Base-by-base conservation (phyloP, 768 basidiomycete species). In the Podaxis rugospora region DNA sequence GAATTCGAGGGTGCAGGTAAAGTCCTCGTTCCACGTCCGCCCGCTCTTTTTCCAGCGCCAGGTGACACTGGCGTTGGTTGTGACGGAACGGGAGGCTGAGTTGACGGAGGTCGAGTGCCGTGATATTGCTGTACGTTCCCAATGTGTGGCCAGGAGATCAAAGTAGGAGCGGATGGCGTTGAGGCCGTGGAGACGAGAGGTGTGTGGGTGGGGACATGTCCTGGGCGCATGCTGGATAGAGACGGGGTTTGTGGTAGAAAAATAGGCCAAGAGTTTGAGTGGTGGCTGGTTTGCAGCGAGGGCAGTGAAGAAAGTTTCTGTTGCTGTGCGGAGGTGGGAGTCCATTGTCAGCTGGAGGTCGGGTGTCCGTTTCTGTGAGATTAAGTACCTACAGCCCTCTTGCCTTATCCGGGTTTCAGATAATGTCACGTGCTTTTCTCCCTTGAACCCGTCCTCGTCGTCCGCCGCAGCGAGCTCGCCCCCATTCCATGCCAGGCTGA, bases 151-250 rank as follows among this genome's bases (percentile, higher is more conserved):
- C 32, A 81, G 66, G 47, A 81, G 67, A 66, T 82, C 80, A 53
- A 81, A 80, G 63, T 81, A 82, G 0, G 81, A 82, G 18, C 80
- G 77, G 28, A 81, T 69, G 14, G 78, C 81, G 56, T 81, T 80
- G 13, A 72, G 63, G 7, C 81, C 81, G 32, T 70, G 66, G 4
- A 81, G 65, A 10, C 75, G 71, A 0, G 75, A 75, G 3, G 73
- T 59, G 21, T 69, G 65, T 4, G 76, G 74, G 57, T 74, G 65
- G 1, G 73, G 65, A 62, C 75, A 78, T 1, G 63, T 57, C 2
- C 70, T 64, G 2, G 78, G 78, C 0, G 74, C 71, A 56, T 81
- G 80, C 52, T 80, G 79, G 37, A 81, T 71, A 16, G 69, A 63
- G 14, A 76, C 71, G 11, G 70, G 74, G n/a, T 69, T 63, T 3